These are phyloP conservation scores for Microcera coccophila DNA, from an alignment of 2,329 filamentous ascomycete genomes.

Conservation along the genomic window DNA sequence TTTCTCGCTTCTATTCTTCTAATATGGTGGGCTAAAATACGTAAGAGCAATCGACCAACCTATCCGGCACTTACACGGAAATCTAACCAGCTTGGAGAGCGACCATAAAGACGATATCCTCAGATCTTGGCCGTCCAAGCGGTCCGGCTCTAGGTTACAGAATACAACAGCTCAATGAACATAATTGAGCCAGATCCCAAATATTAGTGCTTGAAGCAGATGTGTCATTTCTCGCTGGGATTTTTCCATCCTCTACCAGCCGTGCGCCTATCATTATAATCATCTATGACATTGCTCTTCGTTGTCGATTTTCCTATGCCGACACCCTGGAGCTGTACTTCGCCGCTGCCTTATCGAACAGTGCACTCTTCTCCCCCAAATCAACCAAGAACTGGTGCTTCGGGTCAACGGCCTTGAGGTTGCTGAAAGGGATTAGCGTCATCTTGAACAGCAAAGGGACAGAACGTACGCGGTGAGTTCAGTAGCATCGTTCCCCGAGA, in stretches of 20 bases:
- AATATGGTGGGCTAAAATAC: too few relatives aligned
- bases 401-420: constrained; percentile 56
- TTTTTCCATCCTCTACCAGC: constrained; percentile 22
- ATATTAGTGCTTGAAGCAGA: constrained; percentile 16
- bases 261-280: constrained; percentile 31
- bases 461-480: constrained; percentile 60
- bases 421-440: constrained; percentile 39
- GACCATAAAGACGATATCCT: too few relatives aligned
- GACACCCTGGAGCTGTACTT: constrained; percentile 86
- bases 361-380: constrained; percentile 75
- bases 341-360: constrained; percentile 79
- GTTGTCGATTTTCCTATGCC: constrained; percentile 32
- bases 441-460: not conserved
- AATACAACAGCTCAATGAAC: too few relatives aligned
- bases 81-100: too few relatives aligned
- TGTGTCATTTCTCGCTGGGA: constrained; percentile 19
- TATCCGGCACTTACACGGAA: too few relatives aligned
- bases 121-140: too few relatives aligned
- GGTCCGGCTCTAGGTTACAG: too few relatives aligned
- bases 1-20: too few relatives aligned
- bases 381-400: constrained; percentile 70
- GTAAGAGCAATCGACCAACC: too few relatives aligned
- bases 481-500: constrained; percentile 67
- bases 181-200: too few relatives aligned
- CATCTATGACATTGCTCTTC: constrained; percentile 15